Base-by-base conservation (phyloP, 2,329 filamentous ascomycete species). In the Claviceps quebecensis region DNA sequence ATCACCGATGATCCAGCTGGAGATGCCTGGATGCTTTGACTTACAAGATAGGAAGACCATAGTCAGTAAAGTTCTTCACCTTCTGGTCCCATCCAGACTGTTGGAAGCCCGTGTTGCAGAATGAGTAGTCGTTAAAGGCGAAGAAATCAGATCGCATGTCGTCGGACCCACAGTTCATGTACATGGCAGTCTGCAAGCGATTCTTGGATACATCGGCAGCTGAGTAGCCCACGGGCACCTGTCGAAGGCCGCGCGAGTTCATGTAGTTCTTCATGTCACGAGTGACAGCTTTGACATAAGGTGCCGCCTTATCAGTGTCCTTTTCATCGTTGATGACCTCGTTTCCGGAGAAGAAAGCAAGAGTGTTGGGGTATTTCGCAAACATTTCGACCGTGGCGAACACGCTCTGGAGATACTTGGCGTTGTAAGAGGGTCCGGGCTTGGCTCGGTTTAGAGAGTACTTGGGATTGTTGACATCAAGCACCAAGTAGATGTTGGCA, bases 111-210 rank as follows among this genome's bases (percentile, higher is more conserved):
- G 81, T 83, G 56, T 83, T 83, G 68, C 87, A 91, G 84, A 84
- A 91, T 2, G 86, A 90, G 72, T 91, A 91, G 70, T 91, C 87
- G 71, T 93, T 93, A 71, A 90, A 89, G 54, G 84, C 86, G 62
- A 89, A 91, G 72, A 91, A 91, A 69, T 95, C 89, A 60, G 83
- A 87, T 59, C 90, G 84, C 71, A 84, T 81, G 57, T 90, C 84
- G 47, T 91, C 86, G 51, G 79, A 73, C 55, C 90, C 90, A 65
- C 90, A 96, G 78, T 95, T 95, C 82, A 96, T 88, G 77, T 94
- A 96, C 50, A 83, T 64, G 47, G 90, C 89, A 66, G 88, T 88
- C 72, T 95, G 80, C 71, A 85, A 80, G 60, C 89, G 86, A 75
- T 94, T 95, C 62, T 81, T 76, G 54, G 86, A 76, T 52, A 95